phyloP scores from a whole-genome alignment of 345 rosid species.

The Garcia nutans region DNA sequence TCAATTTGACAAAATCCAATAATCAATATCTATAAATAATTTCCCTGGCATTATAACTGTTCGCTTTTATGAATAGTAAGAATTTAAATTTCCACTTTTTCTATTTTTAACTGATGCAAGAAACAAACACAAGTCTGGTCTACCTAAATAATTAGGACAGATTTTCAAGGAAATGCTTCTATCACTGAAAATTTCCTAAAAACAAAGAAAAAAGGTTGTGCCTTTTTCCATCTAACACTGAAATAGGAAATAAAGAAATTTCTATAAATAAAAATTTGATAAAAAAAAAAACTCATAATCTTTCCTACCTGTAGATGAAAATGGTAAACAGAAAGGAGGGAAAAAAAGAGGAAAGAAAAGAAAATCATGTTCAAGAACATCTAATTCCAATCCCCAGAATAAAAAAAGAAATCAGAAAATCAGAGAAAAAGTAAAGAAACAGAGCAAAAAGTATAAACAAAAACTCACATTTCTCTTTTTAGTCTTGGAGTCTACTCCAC shows the following conservation, averaged over 20 bases:
- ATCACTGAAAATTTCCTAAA: no score
- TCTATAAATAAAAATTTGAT: background rate
- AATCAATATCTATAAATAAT: background rate
- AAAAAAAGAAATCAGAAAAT: background rate
- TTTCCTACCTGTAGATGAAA: background rate
- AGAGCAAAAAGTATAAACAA: background rate
- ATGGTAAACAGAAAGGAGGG: background rate
- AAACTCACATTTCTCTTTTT: constrained; percentile 61
- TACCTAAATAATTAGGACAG: no score
- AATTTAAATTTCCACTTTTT: background rate
- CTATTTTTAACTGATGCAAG: background rate
- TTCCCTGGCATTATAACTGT: background rate
- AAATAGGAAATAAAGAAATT: no score
- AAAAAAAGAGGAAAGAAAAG: background rate
- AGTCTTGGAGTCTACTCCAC: constrained; percentile 22
- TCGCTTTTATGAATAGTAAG: no score
- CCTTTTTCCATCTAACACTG: no score
- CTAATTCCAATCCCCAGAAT: background rate
- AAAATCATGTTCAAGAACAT: background rate
- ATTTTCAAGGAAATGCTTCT: no score
- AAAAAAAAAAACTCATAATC: no score
- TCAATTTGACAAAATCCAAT: background rate
- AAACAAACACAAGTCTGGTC: background rate
- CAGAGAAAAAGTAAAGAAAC: background rate
- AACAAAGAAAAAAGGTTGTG: no score